These are phyloP conservation scores for Patellifolia procumbens DNA, from an alignment of 179 eudicot genomes.

Conservation along the genomic window DNA sequence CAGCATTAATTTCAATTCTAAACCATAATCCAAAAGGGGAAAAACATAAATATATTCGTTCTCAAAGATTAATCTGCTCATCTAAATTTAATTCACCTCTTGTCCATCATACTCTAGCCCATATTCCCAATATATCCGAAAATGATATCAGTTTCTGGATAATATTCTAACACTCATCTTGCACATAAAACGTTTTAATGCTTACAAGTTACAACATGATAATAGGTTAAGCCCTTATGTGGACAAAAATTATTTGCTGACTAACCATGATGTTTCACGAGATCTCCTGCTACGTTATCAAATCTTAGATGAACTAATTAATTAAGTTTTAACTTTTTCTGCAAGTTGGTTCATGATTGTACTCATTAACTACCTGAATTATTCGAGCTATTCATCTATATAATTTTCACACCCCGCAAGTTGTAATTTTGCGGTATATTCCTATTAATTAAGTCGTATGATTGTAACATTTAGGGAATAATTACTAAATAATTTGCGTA, in stretches of 20 bases:
- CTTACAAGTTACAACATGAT: too few relatives aligned
- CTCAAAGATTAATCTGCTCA: too few relatives aligned
- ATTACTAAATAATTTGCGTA: background rate
- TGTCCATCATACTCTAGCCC: too few relatives aligned
- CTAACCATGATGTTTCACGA: background rate
- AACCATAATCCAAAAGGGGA: too few relatives aligned
- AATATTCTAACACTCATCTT: too few relatives aligned
- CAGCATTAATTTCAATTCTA: too few relatives aligned
- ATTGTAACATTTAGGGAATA: background rate
- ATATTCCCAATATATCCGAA: too few relatives aligned
- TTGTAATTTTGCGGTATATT: background rate
- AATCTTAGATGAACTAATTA: background rate
- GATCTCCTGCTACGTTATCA: constrained; percentile 9
- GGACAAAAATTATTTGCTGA: background rate
- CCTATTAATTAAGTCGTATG: background rate
- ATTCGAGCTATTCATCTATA: background rate
- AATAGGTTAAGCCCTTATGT: too few relatives aligned
- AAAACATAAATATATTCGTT: too few relatives aligned
- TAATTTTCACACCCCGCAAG: background rate
- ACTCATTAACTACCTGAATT: background rate
- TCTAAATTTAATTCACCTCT: too few relatives aligned
- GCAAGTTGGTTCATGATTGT: constrained; percentile 6
- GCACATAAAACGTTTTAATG: too few relatives aligned
- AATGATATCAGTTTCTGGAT: too few relatives aligned
- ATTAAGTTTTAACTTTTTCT: background rate